Evolutionary conservation across 1,284 basidiomycete species (phyloP).

Genomic region (Trichosporon inkin): DNA sequence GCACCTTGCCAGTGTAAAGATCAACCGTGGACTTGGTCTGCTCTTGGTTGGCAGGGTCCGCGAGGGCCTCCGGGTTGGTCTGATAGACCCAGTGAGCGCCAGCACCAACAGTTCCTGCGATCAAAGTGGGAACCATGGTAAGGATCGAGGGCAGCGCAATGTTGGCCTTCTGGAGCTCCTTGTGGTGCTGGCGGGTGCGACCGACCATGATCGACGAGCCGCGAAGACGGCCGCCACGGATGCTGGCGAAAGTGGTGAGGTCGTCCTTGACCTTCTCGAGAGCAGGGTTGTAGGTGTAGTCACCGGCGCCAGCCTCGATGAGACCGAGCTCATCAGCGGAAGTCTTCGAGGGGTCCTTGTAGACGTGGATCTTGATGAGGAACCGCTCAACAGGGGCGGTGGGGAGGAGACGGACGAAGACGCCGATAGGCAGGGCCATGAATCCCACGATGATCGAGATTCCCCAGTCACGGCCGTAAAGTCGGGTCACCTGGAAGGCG

Average conservation of each 20-base stretch:
- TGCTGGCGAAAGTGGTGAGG: slow-evolving; percentile 69
- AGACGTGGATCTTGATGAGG: slow-evolving; percentile 63
- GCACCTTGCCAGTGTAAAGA: slow-evolving; percentile 62
- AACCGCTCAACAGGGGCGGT: slow-evolving; percentile 70
- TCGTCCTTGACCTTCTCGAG: slow-evolving; percentile 73
- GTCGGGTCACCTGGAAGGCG: slow-evolving; percentile 82
- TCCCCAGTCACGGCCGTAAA: slow-evolving; percentile 83
- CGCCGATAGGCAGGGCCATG: slow-evolving; percentile 82
- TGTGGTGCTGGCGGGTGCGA: slow-evolving; percentile 57
- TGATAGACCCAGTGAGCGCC: slow-evolving; percentile 52
- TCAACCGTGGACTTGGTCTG: slow-evolving; percentile 39
- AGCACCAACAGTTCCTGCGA: slow-evolving; percentile 75
- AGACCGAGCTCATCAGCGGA: slow-evolving; percentile 58
- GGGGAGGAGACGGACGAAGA: slow-evolving; percentile 74
- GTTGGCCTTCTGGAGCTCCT: slow-evolving; percentile 56
- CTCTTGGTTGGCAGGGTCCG: slow-evolving; percentile 41
- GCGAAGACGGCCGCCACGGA: slow-evolving; percentile 70
- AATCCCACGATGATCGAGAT: slow-evolving; percentile 78
- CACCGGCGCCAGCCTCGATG: slow-evolving; percentile 58
- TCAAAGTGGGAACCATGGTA: slow-evolving; percentile 82
- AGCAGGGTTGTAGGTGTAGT: slow-evolving; percentile 48
- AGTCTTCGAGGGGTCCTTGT: slow-evolving; percentile 61
- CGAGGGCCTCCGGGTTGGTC: slow-evolving; percentile 25
- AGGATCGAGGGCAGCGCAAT: slow-evolving; percentile 60
- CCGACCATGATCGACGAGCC: slow-evolving; percentile 75